Conservation (phyloP, 1,139 yeast species). For the Hanseniaspora gamundiae region DNA sequence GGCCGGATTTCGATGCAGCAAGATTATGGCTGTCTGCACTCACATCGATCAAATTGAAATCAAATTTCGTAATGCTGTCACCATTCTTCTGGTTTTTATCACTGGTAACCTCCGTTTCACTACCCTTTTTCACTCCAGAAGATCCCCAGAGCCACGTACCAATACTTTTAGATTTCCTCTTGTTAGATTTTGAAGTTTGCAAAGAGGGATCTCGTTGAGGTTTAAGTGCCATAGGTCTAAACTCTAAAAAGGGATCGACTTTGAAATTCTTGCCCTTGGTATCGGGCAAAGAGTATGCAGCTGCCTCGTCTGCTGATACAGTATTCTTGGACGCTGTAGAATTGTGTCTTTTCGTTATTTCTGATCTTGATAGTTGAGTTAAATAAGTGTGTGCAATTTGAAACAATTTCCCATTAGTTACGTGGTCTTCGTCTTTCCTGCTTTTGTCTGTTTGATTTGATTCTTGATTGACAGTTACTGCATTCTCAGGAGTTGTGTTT, state of each 20-base stretch:
- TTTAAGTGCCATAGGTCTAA: not conserved
- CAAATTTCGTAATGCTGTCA: not conserved
- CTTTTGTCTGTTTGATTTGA: not conserved
- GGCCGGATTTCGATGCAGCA: not conserved
- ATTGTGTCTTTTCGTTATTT: not conserved
- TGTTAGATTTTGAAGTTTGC: not conserved
- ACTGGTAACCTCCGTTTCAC: too few species aligned
- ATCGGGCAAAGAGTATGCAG: not conserved
- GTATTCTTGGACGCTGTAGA: not conserved
- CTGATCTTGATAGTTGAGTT: not conserved
- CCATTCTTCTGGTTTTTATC: not conserved
- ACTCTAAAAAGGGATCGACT: constrained; percentile 1
- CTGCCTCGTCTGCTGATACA: not conserved
- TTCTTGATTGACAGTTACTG: too few species aligned
- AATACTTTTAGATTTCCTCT: not conserved
- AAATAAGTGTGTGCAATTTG: not conserved
- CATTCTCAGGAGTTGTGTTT: not conserved
- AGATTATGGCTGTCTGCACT: not conserved
- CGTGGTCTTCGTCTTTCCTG: not conserved
- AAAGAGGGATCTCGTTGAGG: not conserved
- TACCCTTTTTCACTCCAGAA: too few species aligned
- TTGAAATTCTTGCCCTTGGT: not conserved
- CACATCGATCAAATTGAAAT: not conserved
- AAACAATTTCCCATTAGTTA: not conserved
- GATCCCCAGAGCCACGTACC: not conserved